Evolutionary conservation across 2,329 filamentous ascomycete genomes (phyloP).

Genomic region (Huntiella omanensis): DNA sequence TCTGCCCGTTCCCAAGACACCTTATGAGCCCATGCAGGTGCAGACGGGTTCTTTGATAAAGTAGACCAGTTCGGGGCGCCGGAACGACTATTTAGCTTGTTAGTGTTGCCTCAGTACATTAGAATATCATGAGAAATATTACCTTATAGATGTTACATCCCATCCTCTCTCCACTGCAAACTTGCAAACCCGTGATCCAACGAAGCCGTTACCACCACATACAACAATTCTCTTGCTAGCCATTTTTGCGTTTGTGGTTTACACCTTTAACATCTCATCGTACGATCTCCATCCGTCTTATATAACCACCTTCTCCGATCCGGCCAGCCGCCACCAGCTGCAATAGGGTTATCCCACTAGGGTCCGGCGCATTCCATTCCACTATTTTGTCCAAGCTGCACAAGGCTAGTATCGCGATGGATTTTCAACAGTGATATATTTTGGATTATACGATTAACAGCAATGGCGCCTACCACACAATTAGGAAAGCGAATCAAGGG

Average conservation of each 20-base stretch:
- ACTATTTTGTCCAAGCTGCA: no score
- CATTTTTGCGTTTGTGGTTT: slow-evolving; percentile 22
- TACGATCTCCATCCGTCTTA: no score
- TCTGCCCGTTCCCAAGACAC: slow-evolving; percentile 82
- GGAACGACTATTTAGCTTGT: slow-evolving; percentile 45
- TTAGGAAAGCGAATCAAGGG: slow-evolving; percentile 46
- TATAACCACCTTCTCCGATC: no score
- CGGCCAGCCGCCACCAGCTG: no score
- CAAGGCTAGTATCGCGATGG: no score
- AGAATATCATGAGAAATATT: slow-evolving; percentile 15
- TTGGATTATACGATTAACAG: neutral
- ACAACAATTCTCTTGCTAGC: slow-evolving; percentile 67
- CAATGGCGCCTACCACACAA: slow-evolving; percentile 40
- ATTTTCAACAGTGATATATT: no score
- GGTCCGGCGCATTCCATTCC: no score
- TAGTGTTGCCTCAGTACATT: neutral
- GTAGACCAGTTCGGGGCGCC: slow-evolving; percentile 73
- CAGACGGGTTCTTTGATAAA: slow-evolving; percentile 48
- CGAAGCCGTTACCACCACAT: slow-evolving; percentile 82
- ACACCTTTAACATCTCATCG: neutral
- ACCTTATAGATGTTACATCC: slow-evolving; percentile 88
- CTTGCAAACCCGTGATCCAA: slow-evolving; percentile 80
- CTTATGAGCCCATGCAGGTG: slow-evolving; percentile 63
- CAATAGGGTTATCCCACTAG: no score
- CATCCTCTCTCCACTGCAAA: slow-evolving; percentile 69